A percentile compares a stretch with the other conserved stretches of the same genome.
phyloP scores from a whole-genome alignment of 2,329 filamentous ascomycete species.

The Didymella pomorum region DNA sequence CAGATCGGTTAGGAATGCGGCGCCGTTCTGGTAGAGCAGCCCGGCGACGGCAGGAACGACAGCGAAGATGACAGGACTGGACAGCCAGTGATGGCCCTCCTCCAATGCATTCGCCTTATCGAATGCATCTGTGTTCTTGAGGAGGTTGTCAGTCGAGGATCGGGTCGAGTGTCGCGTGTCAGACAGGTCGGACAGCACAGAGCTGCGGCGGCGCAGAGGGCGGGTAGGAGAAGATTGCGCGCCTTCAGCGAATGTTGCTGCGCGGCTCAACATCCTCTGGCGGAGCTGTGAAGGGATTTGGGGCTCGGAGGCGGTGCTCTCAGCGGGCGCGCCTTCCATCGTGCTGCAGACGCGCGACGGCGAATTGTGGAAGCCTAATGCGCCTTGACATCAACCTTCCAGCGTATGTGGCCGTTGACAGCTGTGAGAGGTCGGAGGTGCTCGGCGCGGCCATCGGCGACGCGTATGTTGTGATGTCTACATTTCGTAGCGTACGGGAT shows the following conservation, averaged over 20 bases:
- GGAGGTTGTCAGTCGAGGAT: slow-evolving; percentile 74
- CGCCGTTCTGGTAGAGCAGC: slow-evolving; percentile 83
- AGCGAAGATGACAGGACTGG: slow-evolving; percentile 81
- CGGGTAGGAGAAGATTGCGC: slow-evolving; percentile 30
- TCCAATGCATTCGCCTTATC: slow-evolving; percentile 49
- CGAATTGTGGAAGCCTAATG: slow-evolving; percentile 16
- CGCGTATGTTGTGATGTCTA: slow-evolving; percentile 14
- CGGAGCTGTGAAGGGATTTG: slow-evolving; percentile 43
- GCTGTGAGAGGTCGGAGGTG: slow-evolving; percentile 2
- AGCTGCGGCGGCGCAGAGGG: slow-evolving; percentile 69
- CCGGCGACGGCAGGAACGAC: slow-evolving; percentile 87
- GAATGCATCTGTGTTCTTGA: slow-evolving; percentile 43
- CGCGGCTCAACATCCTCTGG: slow-evolving; percentile 48
- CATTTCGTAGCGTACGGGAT: slow-evolving; percentile 10
- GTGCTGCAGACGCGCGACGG: slow-evolving; percentile 17
- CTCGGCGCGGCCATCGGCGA: slow-evolving; percentile 17
- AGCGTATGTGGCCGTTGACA: slow-evolving; percentile 3
- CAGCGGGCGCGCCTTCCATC: slow-evolving; percentile 36
- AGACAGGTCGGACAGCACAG: slow-evolving; percentile 79
- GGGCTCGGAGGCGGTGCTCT: slow-evolving; percentile 28
- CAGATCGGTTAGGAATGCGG: slow-evolving; percentile 82
- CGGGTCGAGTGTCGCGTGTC: slow-evolving; percentile 71
- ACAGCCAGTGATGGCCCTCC: slow-evolving; percentile 76
- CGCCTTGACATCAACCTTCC: slow-evolving; percentile 21
- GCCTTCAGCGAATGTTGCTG: slow-evolving; percentile 47